phyloP scores from a whole-genome alignment of 805 yeast species.

The Suhomyces emberorum region DNA sequence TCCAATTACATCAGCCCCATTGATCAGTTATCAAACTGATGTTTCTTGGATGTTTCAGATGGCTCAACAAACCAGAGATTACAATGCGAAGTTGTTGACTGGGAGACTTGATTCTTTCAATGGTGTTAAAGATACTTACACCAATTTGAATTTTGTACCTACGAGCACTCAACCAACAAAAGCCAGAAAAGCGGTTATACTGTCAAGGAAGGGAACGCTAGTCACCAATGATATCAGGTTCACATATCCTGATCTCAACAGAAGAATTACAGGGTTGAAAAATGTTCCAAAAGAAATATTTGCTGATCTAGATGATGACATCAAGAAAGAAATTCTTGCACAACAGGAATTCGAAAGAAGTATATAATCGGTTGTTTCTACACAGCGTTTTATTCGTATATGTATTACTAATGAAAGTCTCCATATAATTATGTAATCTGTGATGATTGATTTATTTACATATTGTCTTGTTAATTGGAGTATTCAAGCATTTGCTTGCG shows the following conservation, averaged over 20 bases:
- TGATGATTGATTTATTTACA: too few species aligned
- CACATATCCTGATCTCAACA: conserved; percentile 44
- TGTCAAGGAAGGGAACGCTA: conserved; percentile 21
- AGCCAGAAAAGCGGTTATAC: conserved; percentile 27
- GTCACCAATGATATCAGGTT: conserved; percentile 46
- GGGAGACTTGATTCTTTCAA: conserved; percentile 54
- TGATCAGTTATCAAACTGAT: conserved; percentile 47
- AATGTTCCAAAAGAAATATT: conserved; percentile 58
- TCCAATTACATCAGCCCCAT: conserved; percentile 40
- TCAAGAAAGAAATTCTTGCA: conserved; percentile 54
- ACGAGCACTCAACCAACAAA: conserved; percentile 66
- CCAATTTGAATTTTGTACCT: conserved; percentile 80
- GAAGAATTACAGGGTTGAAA: conserved; percentile 60
- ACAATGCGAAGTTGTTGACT: conserved; percentile 58
- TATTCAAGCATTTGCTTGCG: not conserved
- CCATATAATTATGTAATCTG: too few species aligned
- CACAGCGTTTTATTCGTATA: conserved; percentile 5
- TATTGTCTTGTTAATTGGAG: too few species aligned
- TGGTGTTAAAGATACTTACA: conserved; percentile 76
- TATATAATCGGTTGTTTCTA: conserved; percentile 4
- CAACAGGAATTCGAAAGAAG: conserved; percentile 54
- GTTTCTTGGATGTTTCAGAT: conserved; percentile 84
- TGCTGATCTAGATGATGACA: conserved; percentile 51
- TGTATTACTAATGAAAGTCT: conserved; percentile 5
- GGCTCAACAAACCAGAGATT: conserved; percentile 72